These are phyloP conservation scores for Ananas comosus DNA, from an alignment of 176 grass and related monocot genomes.

Conservation along the genomic window DNA sequence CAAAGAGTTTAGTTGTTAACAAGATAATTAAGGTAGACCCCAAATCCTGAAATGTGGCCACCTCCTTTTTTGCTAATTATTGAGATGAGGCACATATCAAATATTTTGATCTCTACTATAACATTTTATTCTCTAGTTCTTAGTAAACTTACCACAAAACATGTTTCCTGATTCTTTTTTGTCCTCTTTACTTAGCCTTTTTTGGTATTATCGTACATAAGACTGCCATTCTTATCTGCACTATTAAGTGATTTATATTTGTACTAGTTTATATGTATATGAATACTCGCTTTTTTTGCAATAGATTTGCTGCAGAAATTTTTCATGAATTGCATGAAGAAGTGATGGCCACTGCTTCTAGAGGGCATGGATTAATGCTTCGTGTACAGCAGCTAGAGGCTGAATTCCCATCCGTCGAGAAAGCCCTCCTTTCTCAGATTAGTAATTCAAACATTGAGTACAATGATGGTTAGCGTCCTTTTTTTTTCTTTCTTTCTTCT, in stretches of 20 bases:
- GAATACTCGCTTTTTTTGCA: slow-evolving; percentile 9
- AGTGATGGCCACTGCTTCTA: slow-evolving; percentile 71
- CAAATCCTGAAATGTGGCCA: too few species aligned
- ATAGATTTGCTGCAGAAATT: slow-evolving; percentile 92
- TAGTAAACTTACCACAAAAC: neutral
- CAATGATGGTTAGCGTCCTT: slow-evolving; percentile 48
- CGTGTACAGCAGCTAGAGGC: slow-evolving; percentile 82
- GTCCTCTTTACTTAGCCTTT: neutral
- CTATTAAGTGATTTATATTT: neutral
- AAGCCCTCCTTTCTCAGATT: slow-evolving; percentile 51
- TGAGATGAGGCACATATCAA: too few species aligned
- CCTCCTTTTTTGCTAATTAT: too few species aligned
- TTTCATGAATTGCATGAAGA: slow-evolving; percentile 97
- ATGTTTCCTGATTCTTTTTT: neutral
- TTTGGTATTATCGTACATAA: neutral
- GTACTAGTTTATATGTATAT: slow-evolving; percentile 7
- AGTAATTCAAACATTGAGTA: slow-evolving; percentile 47
- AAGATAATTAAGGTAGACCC: too few species aligned
- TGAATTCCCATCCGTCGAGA: slow-evolving; percentile 76
- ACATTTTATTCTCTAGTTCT: neutral
- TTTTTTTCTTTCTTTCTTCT: neutral
- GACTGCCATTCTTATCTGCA: slow-evolving; percentile 4
- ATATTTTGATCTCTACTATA: neutral
- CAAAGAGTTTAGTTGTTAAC: too few species aligned
- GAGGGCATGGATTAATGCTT: slow-evolving; percentile 85